Base-by-base conservation (phyloP, 1,284 basidiomycete genomes). In the Earliella scabrosa region DNA sequence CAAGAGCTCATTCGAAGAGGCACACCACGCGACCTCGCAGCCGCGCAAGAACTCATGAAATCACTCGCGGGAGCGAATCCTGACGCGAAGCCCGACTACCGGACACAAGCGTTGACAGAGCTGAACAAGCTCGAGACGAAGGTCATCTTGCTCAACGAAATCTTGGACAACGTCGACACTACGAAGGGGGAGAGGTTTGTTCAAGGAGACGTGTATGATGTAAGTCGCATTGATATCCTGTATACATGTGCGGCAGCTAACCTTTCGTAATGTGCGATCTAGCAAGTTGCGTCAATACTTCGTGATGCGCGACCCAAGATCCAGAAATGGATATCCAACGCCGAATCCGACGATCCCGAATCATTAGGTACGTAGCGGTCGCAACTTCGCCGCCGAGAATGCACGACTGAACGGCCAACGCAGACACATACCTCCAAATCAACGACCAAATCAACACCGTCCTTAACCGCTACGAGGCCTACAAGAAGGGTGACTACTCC, bases 31-130 rank as follows among this genome's bases (percentile, higher is more conserved):
- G 97, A 99, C 73, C 82, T 99, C 6, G 93, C 92, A 0, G 94
- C 92, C 10, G 97, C 97, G 2, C 97, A 99, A 69, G 97, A 99
- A 67, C 81, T 99, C 41, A 99, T 99, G 96, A 98, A 98, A 73
- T 78, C 89, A 2, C 85, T 99, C 51, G 91, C 96, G 0, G 97
- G 97, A 27, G 97, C 97, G 1, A 94, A 98, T 71, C 96, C 96
- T 0, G 94, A 98, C 35, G 86, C 90, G 53, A 93, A 94, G 69
- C 93, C 94, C 1, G 95, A 98, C 70, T 98, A 98, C 72, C 86
- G 90, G 24, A 83, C 88, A 18, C 95, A 98, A 68, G 93, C 95
- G 1, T 73, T 94, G 35, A 86, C 85, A 3, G 97, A 99, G 67
- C 86, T 99, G 26, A 93, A 95, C 69, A 97, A 97, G 73, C 82